Percentiles rank a stretch among this genome's conserved stretches.
Evolutionary conservation across 306 rosid species (phyloP).

Genomic region (Quercus ilex): DNA sequence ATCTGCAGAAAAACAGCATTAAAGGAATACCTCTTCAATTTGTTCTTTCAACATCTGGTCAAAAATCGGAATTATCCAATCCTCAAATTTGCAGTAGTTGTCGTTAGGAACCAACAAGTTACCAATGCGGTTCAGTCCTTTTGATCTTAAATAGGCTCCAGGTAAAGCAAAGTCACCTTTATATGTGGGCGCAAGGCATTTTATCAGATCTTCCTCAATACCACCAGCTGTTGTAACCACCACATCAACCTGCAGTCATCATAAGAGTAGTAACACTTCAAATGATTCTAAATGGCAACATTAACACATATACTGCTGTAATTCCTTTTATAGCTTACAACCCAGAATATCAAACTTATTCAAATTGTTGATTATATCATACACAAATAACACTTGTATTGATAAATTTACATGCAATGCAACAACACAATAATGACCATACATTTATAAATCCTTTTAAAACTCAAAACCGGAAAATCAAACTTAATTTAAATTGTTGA

Average conservation of each 20-base stretch:
- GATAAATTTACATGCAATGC: too few relatives aligned
- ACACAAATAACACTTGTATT: too few relatives aligned
- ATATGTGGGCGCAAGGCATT: constrained; percentile 90
- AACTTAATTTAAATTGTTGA: neutral
- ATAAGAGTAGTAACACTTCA: neutral
- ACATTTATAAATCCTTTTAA: neutral
- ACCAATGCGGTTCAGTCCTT: constrained; percentile 92
- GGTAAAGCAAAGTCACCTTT: constrained; percentile 75
- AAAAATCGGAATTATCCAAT: constrained; percentile 90
- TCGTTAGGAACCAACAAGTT: constrained; percentile 89
- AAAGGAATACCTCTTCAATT: constrained; percentile 48
- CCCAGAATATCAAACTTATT: neutral
- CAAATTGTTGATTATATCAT: neutral
- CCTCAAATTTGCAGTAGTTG: constrained; percentile 92
- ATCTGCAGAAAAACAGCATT: neutral
- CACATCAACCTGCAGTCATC: constrained; percentile 63
- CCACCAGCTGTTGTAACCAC: constrained; percentile 93
- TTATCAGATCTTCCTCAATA: constrained; percentile 88
- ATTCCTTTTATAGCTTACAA: neutral
- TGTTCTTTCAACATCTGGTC: constrained; percentile 92
- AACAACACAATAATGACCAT: neutral
- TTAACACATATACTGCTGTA: neutral
- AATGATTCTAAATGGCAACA: neutral
- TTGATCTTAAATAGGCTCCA: constrained; percentile 72
- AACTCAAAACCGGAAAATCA: neutral